These are phyloP conservation scores for Globisporangium canariense DNA, from an alignment of 352 stramenopile species.

Conservation along the genomic window DNA sequence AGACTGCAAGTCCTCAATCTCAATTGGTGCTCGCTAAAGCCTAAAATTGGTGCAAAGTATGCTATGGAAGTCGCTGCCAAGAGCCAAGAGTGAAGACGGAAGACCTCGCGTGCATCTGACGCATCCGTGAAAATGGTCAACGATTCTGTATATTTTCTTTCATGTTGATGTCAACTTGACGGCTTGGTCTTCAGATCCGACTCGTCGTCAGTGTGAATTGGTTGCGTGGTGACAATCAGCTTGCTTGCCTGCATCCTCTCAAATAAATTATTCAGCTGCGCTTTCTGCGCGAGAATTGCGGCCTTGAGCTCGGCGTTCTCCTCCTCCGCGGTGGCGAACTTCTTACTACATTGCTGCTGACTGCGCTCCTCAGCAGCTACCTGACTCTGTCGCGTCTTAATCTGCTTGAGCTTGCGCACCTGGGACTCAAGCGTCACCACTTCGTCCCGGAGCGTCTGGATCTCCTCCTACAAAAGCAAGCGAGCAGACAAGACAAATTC, in stretches of 20 bases:
- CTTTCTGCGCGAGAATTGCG: slow-evolving; percentile 15
- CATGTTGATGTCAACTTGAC: neutral
- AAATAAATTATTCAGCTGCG: slow-evolving; percentile 15
- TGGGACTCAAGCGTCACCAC: slow-evolving; percentile 14
- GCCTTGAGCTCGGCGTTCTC: slow-evolving; percentile 18
- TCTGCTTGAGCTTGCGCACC: slow-evolving; percentile 15
- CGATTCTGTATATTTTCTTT: neutral
- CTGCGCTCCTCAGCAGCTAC: neutral
- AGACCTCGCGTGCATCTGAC: neutral
- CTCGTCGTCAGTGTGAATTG: neutral
- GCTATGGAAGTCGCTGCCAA: slow-evolving; percentile 1
- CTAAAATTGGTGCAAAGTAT: slow-evolving; percentile 22
- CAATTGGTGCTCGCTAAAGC: slow-evolving; percentile 28
- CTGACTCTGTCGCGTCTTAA: neutral
- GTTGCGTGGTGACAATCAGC: neutral
- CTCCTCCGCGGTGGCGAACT: neutral
- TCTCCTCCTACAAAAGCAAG: slow-evolving; percentile 6
- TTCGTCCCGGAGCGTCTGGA: slow-evolving; percentile 15
- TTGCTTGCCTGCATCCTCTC: slow-evolving; percentile 11
- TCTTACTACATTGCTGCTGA: neutral
- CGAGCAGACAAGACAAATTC: neutral
- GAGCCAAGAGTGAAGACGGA: neutral
- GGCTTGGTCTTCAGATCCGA: neutral
- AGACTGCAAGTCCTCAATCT: slow-evolving; percentile 34
- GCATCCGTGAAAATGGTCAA: neutral